A percentile compares a stretch with the other conserved stretches of the same genome.
Evolutionary conservation across 768 basidiomycete species (phyloP).

Genomic region (Sutorius australiensis): DNA sequence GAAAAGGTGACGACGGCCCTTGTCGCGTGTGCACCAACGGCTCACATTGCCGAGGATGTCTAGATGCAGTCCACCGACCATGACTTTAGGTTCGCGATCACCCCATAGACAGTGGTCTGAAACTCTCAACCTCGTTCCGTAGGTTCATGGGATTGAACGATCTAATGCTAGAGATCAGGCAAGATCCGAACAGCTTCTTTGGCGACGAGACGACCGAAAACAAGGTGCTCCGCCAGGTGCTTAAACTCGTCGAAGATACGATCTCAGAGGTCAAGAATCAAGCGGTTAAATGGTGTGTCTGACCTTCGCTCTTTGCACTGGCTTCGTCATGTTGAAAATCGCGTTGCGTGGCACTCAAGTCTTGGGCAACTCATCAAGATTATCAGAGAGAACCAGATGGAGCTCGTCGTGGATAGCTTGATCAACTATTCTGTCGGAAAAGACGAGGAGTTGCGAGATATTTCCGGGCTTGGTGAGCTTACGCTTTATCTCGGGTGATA

Average conservation of each 20-base stretch:
- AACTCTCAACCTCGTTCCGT: constrained; percentile 11
- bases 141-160: constrained; percentile 98
- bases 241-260: constrained; percentile 86
- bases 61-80: constrained; percentile 91
- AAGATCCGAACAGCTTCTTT: constrained; percentile 68
- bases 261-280: constrained; percentile 99
- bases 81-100: constrained; percentile 67
- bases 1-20: constrained; percentile 55
- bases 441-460: constrained; percentile 92
- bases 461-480: constrained; percentile 78
- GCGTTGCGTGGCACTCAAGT: constrained; percentile 38
- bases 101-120: constrained; percentile 12
- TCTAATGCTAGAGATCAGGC: constrained; percentile 82
- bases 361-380: constrained; percentile 89
- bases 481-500: neutral
- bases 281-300: constrained; percentile 85
- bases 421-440: constrained; percentile 81
- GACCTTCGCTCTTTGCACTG: neutral
- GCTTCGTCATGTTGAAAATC: constrained; percentile 5
- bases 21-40: neutral
- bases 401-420: constrained; percentile 83
- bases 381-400: constrained; percentile 77
- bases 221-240: constrained; percentile 79
- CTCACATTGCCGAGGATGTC: constrained; percentile 7
- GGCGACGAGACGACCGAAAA: constrained; percentile 85